Evolutionary conservation across 2,329 filamentous ascomycete species (phyloP), one percentile per base, ranked within the genome.

Genomic region (Phaeosphaeria sp.): DNA sequence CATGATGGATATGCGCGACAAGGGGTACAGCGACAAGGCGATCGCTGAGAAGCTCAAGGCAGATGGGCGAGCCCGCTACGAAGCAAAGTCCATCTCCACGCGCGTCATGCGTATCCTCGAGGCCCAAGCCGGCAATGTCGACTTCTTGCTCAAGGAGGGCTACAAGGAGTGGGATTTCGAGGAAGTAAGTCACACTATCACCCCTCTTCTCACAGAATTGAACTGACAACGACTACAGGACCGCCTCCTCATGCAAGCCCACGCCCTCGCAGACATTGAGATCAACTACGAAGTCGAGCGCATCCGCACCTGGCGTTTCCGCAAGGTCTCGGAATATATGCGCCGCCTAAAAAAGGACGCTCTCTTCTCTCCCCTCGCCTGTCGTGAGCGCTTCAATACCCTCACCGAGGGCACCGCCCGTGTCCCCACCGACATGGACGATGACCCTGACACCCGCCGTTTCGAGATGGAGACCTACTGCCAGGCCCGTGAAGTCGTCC

Each of bases 141-240:
- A 84, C 56, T 75, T 78, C 45, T 70, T 78, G 22, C 73, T 85
- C 0, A 75, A 81, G 46, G 78, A 81, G 49, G 78, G 82, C 40
- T 69, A 81, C 58, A 81, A 76, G 49, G 81, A 82, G 63, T 85
- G 83, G 83, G 76, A 81, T 50, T 71, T 77, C 13, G 78, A 77
- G 18, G 83, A 85, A 67, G 82, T 83, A 69, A 64, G 75, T 66
- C 43, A 20, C 8, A 15, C 9, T 6, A 6, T 11, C 40, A 27
- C 8, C 20, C 11, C 15, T 13, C 8, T 49, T n/a, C n/a, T n/a
- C n/a, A 24, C 13, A 11, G 4, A 6, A 33, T 27, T 11, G 6
- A n/a, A n/a, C 15, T 33, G 39, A 3, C n/a, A 44, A 36, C 36
- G 24, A 49, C 54, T n/a, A 18, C 47, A 83, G 81, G 82, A 84